Percentiles rank a stretch among this genome's conserved stretches.
Conservation (phyloP, 2,329 filamentous ascomycete genomes). For the Pseudocercospora macadamiae region DNA sequence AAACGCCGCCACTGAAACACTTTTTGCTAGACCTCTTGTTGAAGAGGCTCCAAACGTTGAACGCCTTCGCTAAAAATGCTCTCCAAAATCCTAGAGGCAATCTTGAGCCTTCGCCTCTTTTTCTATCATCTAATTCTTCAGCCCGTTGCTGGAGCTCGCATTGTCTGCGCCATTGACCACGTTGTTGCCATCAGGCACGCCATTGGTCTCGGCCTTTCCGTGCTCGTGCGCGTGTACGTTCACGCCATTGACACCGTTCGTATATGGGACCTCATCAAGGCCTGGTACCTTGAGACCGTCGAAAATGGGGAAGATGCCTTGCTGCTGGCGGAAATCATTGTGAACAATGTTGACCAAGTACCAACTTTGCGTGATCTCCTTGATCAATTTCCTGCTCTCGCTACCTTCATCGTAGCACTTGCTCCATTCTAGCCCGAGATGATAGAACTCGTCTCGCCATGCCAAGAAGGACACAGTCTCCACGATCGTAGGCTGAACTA, state of each 20-base stretch:
- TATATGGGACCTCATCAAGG: constrained; percentile 50
- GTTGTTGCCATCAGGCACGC: constrained; percentile 36
- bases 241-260: constrained; percentile 19
- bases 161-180: constrained; percentile 35
- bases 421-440: constrained; percentile 89
- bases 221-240: constrained; percentile 26
- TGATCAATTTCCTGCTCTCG: constrained; percentile 77
- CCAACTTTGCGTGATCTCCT: constrained; percentile 85
- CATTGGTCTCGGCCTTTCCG: constrained; percentile 32
- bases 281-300: constrained; percentile 72
- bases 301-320: constrained; percentile 83
- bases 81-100: constrained; percentile 8
- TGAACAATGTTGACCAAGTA: constrained; percentile 96
- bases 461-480: constrained; percentile 96
- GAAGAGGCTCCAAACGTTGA: constrained; percentile 27
- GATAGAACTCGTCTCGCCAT: constrained; percentile 98
- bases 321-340: constrained; percentile 90
- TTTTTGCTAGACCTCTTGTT: constrained; percentile 29
- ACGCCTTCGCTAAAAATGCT: constrained; percentile 32
- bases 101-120: constrained; percentile 2
- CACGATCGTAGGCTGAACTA: constrained; percentile 99
- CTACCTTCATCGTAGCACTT: constrained; percentile 80
- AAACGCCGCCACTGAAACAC: constrained; percentile 17
- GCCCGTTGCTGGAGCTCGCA: constrained; percentile 29
- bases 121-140: constrained; percentile 30